Evolutionary conservation across 805 yeast genomes (phyloP).

Genomic region (Phaffomyces opuntiae): DNA sequence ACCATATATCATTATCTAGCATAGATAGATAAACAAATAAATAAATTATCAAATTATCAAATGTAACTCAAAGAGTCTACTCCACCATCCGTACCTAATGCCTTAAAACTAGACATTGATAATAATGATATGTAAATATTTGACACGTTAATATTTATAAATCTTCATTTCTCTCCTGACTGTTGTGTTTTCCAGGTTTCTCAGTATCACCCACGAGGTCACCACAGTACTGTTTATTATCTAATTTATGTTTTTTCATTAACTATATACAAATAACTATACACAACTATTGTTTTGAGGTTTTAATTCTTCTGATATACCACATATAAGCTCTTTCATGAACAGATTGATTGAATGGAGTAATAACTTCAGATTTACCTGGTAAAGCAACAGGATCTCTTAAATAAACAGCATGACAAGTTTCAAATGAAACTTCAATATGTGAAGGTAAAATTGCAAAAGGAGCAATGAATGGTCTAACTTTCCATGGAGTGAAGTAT

Average conservation of each 20-base stretch:
- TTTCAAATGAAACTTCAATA: conserved; percentile 79
- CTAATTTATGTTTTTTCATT: not conserved
- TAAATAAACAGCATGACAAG: conserved; percentile 94
- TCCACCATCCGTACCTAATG: no score
- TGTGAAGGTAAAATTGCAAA: conserved; percentile 90
- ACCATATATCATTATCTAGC: conserved; percentile 65
- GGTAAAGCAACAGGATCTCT: conserved; percentile 97
- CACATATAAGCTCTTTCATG: conserved; percentile 95
- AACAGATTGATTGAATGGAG: conserved; percentile 75
- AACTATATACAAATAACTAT: conserved; percentile 1
- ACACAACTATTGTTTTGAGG: conserved; percentile 11
- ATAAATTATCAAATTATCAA: no score
- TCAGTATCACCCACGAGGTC: no score
- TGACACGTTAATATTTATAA: no score
- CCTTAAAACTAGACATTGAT: no score
- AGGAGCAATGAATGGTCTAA: conserved; percentile 89
- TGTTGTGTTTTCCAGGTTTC: no score
- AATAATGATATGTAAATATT: no score
- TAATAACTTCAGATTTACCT: conserved; percentile 90
- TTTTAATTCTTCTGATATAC: conserved; percentile 68
- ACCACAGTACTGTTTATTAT: no score
- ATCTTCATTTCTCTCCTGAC: no score
- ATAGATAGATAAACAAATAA: conserved; percentile 15
- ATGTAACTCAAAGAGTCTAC: no score
- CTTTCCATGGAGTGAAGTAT: conserved; percentile 95